A percentile compares a stretch with the other conserved stretches of the same genome.
These are phyloP conservation scores for Russula griseocarnosa DNA, from an alignment of 768 basidiomycete genomes.

Conservation along the genomic window DNA sequence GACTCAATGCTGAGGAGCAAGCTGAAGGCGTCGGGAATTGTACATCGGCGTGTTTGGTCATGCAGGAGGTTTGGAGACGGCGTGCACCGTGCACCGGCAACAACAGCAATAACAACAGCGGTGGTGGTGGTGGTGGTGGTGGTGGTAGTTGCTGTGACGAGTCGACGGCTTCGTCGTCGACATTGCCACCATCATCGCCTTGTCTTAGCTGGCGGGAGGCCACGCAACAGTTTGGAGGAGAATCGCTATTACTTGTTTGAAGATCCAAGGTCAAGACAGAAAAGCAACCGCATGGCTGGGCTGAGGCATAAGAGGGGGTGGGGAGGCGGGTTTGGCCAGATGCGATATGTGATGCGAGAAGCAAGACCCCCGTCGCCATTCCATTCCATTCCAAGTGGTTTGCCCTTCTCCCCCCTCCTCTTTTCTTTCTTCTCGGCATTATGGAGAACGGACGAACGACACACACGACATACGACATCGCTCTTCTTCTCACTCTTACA, in stretches of 20 bases:
- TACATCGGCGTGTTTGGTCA: constrained; percentile 47
- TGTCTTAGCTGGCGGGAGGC: constrained; percentile 61
- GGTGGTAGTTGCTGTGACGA: constrained; percentile 14
- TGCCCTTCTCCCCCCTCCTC: background rate
- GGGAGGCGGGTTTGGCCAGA: background rate
- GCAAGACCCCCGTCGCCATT: background rate
- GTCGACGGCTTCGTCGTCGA: background rate
- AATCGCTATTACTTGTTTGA: constrained; percentile 59
- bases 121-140: background rate
- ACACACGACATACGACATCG: background rate
- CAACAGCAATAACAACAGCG: background rate
- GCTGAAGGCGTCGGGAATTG: constrained; percentile 62
- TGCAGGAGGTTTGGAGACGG: constrained; percentile 55
- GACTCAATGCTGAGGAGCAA: constrained; percentile 48
- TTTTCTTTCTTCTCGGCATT: background rate
- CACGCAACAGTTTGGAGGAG: constrained; percentile 38
- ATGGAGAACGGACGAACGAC: background rate
- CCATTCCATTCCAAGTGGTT: background rate
- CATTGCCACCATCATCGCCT: background rate
- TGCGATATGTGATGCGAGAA: background rate
- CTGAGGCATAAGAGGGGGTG: constrained; percentile 39
- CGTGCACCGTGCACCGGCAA: constrained; percentile 25
- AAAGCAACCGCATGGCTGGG: background rate
- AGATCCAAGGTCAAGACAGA: background rate
- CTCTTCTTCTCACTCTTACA: background rate